Base-by-base conservation (phyloP, 495 filamentous ascomycete species). In the Xylaria sp. region DNA sequence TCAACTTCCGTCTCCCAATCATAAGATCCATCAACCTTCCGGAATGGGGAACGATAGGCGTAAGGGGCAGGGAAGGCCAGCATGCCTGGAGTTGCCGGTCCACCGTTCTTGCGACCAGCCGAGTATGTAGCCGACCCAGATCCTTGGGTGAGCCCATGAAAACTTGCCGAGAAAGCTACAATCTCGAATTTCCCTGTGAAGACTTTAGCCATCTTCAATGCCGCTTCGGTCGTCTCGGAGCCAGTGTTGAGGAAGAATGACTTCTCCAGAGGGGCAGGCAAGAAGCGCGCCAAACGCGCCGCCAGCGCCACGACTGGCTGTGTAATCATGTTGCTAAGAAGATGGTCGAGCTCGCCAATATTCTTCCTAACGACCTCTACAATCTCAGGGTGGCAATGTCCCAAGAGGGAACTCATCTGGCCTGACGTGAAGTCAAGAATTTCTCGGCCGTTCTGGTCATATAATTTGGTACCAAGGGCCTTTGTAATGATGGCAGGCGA, bases 151-250 rank as follows among this genome's bases (percentile, higher is more conserved):
- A 64, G 24, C 15, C 61, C 61, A 33, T 64, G 61, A 33, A 19
- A 64, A 21, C 61, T 48, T 26, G 61, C 61, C 5, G 61, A 64
- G 40, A 64, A 64, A 21, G 61, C 87, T 24, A 90, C 84, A 61
- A 90, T 80, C 72, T 90, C 87, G 59, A 83, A 89, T 33, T 86
- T 86, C 1, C 87, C 87, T 0, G 88, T 89, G 65, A 84, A 87
- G 7, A 79, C 70, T 70, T 89, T 89, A 24, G 88, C 88, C 70
- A 90, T 79, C 46, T 86, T 84, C 68, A 88, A 84, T 11, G 86
- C 86, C 0, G 85, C 85, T 61, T 89, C 86, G 63, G 82, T 87
- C 61, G 79, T 81, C 71, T 89, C 87, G n/a, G 83, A 84, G 0
- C 87, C 87, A 0, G 85, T 88, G 67, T 81, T 85, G 3, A 88